These are phyloP conservation scores for Nakaseomyces kungkrabaensis DNA, from an alignment of 1,139 yeast genomes.

Conservation along the genomic window DNA sequence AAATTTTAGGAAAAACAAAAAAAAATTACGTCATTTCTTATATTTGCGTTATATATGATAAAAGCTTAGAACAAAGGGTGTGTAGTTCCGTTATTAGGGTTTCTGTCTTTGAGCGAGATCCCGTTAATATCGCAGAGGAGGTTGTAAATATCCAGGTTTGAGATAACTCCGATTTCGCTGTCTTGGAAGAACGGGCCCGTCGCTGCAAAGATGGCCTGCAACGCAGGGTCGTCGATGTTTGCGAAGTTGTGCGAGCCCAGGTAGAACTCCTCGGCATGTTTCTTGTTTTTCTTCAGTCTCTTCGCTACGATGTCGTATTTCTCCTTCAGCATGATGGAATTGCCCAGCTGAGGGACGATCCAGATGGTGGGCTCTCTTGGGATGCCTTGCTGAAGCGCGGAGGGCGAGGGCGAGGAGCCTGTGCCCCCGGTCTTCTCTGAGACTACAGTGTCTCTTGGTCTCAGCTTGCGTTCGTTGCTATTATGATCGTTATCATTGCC, in stretches of 20 bases:
- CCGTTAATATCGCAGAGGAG: constrained; percentile 61
- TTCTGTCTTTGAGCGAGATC: constrained; percentile 23
- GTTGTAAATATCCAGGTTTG: constrained; percentile 64
- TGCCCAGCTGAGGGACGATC: constrained; percentile 77
- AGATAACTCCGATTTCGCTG: constrained; percentile 47
- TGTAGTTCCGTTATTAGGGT: constrained; percentile 5
- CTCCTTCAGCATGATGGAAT: constrained; percentile 53
- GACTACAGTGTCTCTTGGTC: background rate
- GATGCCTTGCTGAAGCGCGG: background rate
- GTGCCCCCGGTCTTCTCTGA: background rate
- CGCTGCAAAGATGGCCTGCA: constrained; percentile 77
- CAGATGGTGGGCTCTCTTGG: constrained; percentile 71
- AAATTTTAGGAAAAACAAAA: too few relatives aligned
- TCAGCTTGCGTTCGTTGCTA: background rate
- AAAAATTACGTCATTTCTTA: too few relatives aligned
- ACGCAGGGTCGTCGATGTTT: constrained; percentile 60
- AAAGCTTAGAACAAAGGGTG: background rate
- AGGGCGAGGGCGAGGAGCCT: background rate
- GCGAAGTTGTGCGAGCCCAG: constrained; percentile 76
- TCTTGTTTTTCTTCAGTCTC: constrained; percentile 38
- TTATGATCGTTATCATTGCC: background rate
- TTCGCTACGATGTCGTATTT: constrained; percentile 17
- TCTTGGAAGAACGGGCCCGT: constrained; percentile 67
- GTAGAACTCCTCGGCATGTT: constrained; percentile 1
- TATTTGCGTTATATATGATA: background rate